Conservation (phyloP, 108 stramenopile genomes). For the Nitzschia sp. region DNA sequence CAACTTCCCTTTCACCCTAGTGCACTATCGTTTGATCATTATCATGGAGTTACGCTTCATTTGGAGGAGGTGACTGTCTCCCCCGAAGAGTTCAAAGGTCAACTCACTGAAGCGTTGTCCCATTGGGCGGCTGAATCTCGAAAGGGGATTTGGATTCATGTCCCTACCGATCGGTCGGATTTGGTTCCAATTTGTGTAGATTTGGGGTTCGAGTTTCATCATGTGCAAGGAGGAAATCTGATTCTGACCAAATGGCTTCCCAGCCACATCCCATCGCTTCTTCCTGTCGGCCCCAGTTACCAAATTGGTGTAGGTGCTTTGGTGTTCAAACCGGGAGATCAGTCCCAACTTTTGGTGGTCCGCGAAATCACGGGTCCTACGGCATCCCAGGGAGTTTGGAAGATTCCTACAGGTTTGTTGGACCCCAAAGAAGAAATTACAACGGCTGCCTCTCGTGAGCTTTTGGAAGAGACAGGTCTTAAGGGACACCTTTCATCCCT, state of each 20-base stretch:
- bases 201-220: conserved; percentile 70
- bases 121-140: conserved; percentile 54
- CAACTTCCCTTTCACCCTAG: conserved; percentile 48
- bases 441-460: conserved; percentile 70
- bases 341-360: conserved; percentile 71
- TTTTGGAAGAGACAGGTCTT: conserved; percentile 78
- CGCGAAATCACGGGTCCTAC: conserved; percentile 76
- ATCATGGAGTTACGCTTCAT: conserved; percentile 71
- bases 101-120: conserved; percentile 32
- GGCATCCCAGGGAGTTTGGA: conserved; percentile 66
- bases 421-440: conserved; percentile 83
- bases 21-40: conserved; percentile 58
- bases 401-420: conserved; percentile 82
- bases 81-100: not conserved
- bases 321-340: conserved; percentile 57
- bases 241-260: conserved; percentile 77
- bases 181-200: conserved; percentile 29
- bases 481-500: conserved; percentile 51
- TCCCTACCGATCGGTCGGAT: conserved; percentile 25
- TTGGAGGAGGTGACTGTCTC: conserved; percentile 8
- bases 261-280: conserved; percentile 33
- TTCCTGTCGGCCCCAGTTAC: conserved; percentile 79
- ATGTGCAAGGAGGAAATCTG: conserved; percentile 41
- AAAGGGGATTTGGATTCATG: conserved; percentile 78
- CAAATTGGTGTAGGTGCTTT: conserved; percentile 81